These are phyloP conservation scores for Termitomyces eurrhizus DNA, from an alignment of 768 basidiomycete genomes.

Conservation along the genomic window DNA sequence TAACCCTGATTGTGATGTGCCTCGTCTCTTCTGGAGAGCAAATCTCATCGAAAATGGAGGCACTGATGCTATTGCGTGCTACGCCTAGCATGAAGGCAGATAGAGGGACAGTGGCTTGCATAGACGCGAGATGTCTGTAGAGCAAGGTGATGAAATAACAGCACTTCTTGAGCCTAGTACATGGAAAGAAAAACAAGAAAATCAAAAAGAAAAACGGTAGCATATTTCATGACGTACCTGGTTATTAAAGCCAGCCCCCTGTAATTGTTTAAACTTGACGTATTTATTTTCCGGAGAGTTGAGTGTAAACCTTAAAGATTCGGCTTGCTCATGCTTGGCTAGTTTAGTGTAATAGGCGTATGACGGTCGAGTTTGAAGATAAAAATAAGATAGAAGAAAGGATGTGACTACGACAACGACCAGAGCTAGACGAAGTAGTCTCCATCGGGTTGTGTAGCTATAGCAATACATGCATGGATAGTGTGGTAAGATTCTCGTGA, in stretches of 20 bases:
- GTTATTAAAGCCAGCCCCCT: constrained; percentile 48
- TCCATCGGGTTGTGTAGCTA: constrained; percentile 14
- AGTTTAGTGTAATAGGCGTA: constrained; percentile 33
- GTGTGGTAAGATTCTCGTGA: background rate
- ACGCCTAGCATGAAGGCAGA: constrained; percentile 40
- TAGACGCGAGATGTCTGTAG: constrained; percentile 35
- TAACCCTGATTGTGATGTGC: constrained; percentile 27
- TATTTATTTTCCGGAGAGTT: constrained; percentile 29
- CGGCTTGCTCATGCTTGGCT: constrained; percentile 24
- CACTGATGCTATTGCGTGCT: constrained; percentile 33
- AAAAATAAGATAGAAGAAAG: constrained; percentile 27
- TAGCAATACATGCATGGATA: constrained; percentile 17
- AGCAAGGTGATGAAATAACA: constrained; percentile 43
- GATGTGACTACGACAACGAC: constrained; percentile 12
- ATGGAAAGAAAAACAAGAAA: background rate
- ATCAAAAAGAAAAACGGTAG: background rate
- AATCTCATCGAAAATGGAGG: constrained; percentile 32
- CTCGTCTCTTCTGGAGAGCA: constrained; percentile 35
- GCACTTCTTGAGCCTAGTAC: constrained; percentile 40
- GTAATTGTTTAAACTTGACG: constrained; percentile 41
- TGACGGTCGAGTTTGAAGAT: constrained; percentile 32
- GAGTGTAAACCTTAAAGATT: constrained; percentile 25
- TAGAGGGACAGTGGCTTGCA: constrained; percentile 36
- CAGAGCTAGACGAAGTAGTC: constrained; percentile 18
- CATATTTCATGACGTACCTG: constrained; percentile 26